Evolutionary conservation across 106 monocot species (phyloP), one percentile per base, ranked within the genome.

Genomic region (Dendrobium officinale): DNA sequence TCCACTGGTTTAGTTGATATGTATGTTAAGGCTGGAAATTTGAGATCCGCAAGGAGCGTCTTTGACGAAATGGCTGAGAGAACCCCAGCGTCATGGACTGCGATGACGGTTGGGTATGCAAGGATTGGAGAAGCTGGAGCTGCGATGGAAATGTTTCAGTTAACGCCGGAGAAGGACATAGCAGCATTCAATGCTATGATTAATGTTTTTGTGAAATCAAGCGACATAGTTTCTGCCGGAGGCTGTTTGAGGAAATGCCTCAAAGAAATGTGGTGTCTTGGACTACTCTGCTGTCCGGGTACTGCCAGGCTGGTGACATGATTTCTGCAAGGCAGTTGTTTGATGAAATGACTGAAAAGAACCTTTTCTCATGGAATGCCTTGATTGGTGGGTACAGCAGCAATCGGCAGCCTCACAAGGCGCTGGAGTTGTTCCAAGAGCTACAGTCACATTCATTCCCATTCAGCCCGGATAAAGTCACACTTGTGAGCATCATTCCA

Each of bases 111-210:
- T 11, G 90, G 87, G 22, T 90, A 84, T 29, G 87, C 82, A 0
- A 82, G 75, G 51, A 43, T 1, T 1, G 86, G 87, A 16, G 70
- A 87, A 24, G 31, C 56, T 17, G 76, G 19, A 1, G 43, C 75
- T 16, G 82, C 87, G 0, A 37, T 90, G 73, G 70, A 81, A 43
- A 51, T 86, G 66, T 90, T 90, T 59, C 31, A 8, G 31, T 16
- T 10, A 6, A 90, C 87, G 85, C 90, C 85, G 1, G 81, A 90
- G 26, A 90, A 87, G 85, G 86, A 90, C 47, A 59, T 54, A 5
- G 75, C 87, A 2, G 86, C 85, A 10, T 83, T 78, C 54, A 90
- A 90, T 75, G 90, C 90, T 0, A 85, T 90, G 85, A 87, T 90
- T 33, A 82, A 90, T 66, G 70, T 68, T 72, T 80, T 87, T 6